Base-by-base conservation (phyloP, 164 flowering plant species). In the Vitis labrusca region DNA sequence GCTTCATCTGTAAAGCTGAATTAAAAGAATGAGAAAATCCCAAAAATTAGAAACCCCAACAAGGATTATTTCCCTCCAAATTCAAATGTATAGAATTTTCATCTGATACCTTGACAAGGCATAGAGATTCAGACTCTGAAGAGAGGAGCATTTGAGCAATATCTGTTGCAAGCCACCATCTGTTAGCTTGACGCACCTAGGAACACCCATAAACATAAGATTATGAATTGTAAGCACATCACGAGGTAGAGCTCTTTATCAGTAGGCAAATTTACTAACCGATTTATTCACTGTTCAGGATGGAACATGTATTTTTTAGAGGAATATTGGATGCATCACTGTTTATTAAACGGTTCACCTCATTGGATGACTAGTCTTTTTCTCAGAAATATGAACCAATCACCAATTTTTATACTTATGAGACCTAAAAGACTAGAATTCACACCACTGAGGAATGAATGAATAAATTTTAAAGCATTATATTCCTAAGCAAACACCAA, bases 181-280 rank as follows among this genome's bases (percentile, higher is more conserved):
- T 17, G 97, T 89, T 50, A 92, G 77, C 77, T 89, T 92, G 82
- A 91, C 60, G 63, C 98, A 92, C 88, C 97, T 94, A 76, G 9
- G 47, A 74, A 67, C 8, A 23, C 8, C 15, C 13, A 23, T 9
- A 63, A 59, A 10, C 61, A 65, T 37, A 37, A 37, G 27, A 60
- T 60, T 50, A 49, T 14, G 32, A 54, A 50, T 14, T 51, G 44
- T 56, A 32, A 59, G 72, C 29, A 47, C 57, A 27, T 9, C 48
- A 53, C 53, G 59, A 61, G 11, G 44, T 44, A 50, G 47, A 54
- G 44, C 37, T 62, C 52, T 70, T 13, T 61, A 10, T 10, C n/a
- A 12, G 17, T 37, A 32, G 19, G 8, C 27, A 11, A 5, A 10
- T 27, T 61, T 11, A 29, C n/a, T 27, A 30, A 10, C 9, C 13